Evolutionary conservation across 2,329 filamentous ascomycete genomes (phyloP), one percentile per base, ranked within the genome.

Genomic region (Colletotrichum sp.): DNA sequence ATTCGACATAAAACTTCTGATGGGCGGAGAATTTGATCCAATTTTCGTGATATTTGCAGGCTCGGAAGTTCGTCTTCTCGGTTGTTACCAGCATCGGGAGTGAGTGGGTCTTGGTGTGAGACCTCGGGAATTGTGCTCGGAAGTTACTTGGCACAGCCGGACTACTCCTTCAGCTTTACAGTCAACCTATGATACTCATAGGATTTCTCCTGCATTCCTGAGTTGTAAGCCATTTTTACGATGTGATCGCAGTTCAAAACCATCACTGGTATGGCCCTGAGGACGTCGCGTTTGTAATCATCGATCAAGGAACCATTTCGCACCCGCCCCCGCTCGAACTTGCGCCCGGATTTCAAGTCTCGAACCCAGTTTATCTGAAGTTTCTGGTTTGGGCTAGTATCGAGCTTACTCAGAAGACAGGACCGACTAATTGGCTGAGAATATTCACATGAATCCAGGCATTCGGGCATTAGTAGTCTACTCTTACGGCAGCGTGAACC

Each of bases 381-480:
- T 22, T 52, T 2, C 1, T 1, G 44, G n/a, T 52, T 22, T 52
- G 6, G 10, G 44, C n/a, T 22, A 52, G 3, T 9, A 52, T 22
- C 3, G 5, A 48, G n/a, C n/a, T 22, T 22, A 8, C n/a, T 48
- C 3, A 7, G 0, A 3, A 7, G 0, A 13, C 3, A 48, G 4
- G n/a, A 8, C 10, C 6, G 0, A 22, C 44, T 10, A n/a, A 39
- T 39, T 18, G 36, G 13, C 18, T 12, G 6, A 7, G 3, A 48
- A 12, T 6, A 22, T 2, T n/a, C 1, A 6, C 44, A 48, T 2
- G 1, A 13, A 48, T 1, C n/a, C 0, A 48, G 18, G 13, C 36
- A 5, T 39, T 39, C 7, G 12, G 12, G 32, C 32, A 15, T 15
- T 34, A 34, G 32, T 3, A 6, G 32, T 6, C 12, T 13, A 32